phyloP scores from a whole-genome alignment of 495 filamentous ascomycete genomes.

The Penicillium waksmanii region DNA sequence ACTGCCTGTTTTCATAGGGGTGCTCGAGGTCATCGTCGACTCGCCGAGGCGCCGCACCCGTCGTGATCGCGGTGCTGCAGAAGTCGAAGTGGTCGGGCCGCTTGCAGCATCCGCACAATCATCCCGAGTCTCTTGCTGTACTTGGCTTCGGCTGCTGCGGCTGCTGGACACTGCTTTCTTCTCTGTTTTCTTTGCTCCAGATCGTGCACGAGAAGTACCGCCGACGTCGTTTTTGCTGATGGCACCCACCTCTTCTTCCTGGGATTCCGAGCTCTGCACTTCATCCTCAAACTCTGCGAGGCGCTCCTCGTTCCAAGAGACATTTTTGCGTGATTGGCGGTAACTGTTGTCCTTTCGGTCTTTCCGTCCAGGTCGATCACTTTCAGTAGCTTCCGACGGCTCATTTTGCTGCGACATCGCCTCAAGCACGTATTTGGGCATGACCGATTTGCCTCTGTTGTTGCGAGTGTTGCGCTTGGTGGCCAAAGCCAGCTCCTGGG shows the following conservation, averaged over 20 bases:
- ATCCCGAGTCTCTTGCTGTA: slow-evolving; percentile 18
- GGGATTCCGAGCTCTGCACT: slow-evolving; percentile 11
- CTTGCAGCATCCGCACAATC: slow-evolving; percentile 20
- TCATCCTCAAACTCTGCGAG: slow-evolving; percentile 34
- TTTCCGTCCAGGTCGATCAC: slow-evolving; percentile 13
- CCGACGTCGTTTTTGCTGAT: slow-evolving; percentile 21
- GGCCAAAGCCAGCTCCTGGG: slow-evolving; percentile 57
- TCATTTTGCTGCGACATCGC: slow-evolving; percentile 38
- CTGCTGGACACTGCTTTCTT: slow-evolving; percentile 32
- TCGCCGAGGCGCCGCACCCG: slow-evolving; percentile 43
- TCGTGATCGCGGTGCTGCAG: slow-evolving; percentile 38
- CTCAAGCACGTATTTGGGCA: slow-evolving; percentile 51
- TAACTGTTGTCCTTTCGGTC: slow-evolving; percentile 5
- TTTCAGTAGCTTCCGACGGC: neutral
- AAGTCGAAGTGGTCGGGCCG: slow-evolving; percentile 21
- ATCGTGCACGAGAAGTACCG: slow-evolving; percentile 14
- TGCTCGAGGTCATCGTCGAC: slow-evolving; percentile 26
- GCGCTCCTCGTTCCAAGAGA: slow-evolving; percentile 50
- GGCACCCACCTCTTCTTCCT: slow-evolving; percentile 16
- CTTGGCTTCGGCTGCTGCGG: slow-evolving; percentile 33
- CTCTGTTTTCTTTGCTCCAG: slow-evolving; percentile 20
- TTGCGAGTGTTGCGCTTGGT: slow-evolving; percentile 60
- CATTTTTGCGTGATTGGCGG: slow-evolving; percentile 30
- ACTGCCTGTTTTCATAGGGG: slow-evolving; percentile 30
- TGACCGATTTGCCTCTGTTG: slow-evolving; percentile 58